Percentiles rank a stretch among this genome's conserved stretches.
phyloP scores from a whole-genome alignment of 768 basidiomycete species.

The Butyriboletus loyo region DNA sequence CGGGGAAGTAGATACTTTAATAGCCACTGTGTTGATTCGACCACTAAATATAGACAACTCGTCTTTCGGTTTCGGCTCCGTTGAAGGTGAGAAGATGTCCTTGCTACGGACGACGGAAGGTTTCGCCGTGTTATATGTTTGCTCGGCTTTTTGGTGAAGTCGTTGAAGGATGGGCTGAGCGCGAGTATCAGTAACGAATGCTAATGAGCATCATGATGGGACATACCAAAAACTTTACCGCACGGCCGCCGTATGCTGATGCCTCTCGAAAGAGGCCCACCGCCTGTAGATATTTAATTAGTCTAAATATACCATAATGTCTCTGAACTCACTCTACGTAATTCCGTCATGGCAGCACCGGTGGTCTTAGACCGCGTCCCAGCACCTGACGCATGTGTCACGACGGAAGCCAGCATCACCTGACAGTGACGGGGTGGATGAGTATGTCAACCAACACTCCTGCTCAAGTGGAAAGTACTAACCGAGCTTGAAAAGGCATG shows the following conservation, averaged over 20 bases:
- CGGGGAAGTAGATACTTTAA: constrained; percentile 36
- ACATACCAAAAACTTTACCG: constrained; percentile 67
- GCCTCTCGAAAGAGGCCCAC: constrained; percentile 64
- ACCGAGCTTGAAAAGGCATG: constrained; percentile 68
- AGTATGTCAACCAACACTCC: not conserved
- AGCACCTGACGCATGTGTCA: constrained; percentile 54
- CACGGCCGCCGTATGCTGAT: constrained; percentile 60
- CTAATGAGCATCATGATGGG: not conserved
- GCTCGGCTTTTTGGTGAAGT: constrained; percentile 58
- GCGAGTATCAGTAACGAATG: constrained; percentile 1
- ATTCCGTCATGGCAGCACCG: constrained; percentile 63
- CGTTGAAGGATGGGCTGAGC: constrained; percentile 63
- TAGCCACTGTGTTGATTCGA: constrained; percentile 62
- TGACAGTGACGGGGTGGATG: constrained; percentile 24
- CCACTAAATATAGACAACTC: constrained; percentile 76
- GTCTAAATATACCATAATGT: not conserved
- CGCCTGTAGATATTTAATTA: constrained; percentile 32
- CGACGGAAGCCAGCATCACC: constrained; percentile 79
- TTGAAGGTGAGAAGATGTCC: constrained; percentile 59
- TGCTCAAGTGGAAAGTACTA: constrained; percentile 19
- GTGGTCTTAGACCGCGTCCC: constrained; percentile 60
- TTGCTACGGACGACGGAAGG: constrained; percentile 41
- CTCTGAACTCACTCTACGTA: constrained; percentile 36
- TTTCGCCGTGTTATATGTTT: constrained; percentile 46
- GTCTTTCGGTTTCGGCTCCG: constrained; percentile 49